Base-by-base conservation (phyloP, 768 basidiomycete species). In the Russula abietina region DNA sequence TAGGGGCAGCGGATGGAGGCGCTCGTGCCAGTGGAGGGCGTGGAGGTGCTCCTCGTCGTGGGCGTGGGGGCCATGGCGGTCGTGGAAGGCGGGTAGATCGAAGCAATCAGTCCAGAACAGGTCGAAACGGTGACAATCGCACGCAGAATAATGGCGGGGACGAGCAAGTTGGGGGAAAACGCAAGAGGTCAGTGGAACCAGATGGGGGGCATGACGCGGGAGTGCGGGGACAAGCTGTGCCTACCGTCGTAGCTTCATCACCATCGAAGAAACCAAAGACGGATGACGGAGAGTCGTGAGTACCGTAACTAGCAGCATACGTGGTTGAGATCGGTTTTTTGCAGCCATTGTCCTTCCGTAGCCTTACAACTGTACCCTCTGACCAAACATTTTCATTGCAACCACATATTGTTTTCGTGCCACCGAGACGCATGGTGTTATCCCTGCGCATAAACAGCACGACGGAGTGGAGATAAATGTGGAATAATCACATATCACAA, bases 161-260 rank as follows among this genome's bases (percentile, higher is more conserved):
- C 9, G 83, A 82, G 46, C 76, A 77, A 62, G 72, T 76, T 1
- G 88, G 88, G 32, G 87, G 87, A 66, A 92, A 92, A 76, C 78
- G 89, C 62, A 92, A 91, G 72, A 82, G 88, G 43, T 84, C 80
- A 1, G 78, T 88, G 0, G 89, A 91, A 70, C 89, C 88, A 1
- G 89, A 91, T 69, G 89, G 89, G 67, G 89, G 86, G 0, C 83
- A 85, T 3, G 82, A 86, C 67, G 78, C 80, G 30, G 89, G 89
- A 11, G 72, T 84, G 12, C 80, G 89, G 26, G 89, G 89, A 0
- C 78, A 75, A 9, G 78, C 75, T 36, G 85, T 84, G 3, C 89
- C 89, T 12, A 56, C 70, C 14, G 73, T 81, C 46, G 70, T 72
- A 41, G 26, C 36, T 22, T 46, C 52, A 17, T 62, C 68, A 1